phyloP scores from a whole-genome alignment of 2,329 filamentous ascomycete species.

The Talaromyces sp. region DNA sequence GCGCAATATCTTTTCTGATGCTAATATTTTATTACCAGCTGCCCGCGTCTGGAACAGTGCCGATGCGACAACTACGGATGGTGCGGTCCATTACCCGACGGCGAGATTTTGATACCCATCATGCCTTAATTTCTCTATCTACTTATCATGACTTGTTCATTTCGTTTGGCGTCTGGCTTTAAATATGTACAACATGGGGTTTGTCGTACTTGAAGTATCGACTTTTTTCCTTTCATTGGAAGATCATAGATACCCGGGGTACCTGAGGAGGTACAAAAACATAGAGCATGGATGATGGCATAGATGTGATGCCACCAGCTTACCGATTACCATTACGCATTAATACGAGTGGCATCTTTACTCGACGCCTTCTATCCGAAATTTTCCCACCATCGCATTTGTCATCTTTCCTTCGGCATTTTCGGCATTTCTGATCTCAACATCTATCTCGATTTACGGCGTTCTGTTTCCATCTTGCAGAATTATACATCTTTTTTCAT shows the following conservation, averaged over 20 bases:
- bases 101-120: slow-evolving; percentile 21
- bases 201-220: slow-evolving; percentile 3
- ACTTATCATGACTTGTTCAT: background rate
- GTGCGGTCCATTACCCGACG: slow-evolving; percentile 30
- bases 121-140: slow-evolving; percentile 3
- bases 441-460: background rate
- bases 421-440: background rate
- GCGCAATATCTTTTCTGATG: background rate
- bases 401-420: background rate
- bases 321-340: background rate
- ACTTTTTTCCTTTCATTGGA: background rate
- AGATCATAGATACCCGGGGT: background rate
- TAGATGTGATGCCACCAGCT: background rate
- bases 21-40: slow-evolving; percentile 19
- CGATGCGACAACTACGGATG: slow-evolving; percentile 31
- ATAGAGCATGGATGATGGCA: slow-evolving; percentile 6
- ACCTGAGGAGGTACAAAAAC: background rate
- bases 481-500: background rate
- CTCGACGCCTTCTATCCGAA: background rate
- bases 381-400: background rate
- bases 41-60: slow-evolving; percentile 30
- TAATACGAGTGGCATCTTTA: background rate
- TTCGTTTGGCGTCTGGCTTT: slow-evolving; percentile 7
- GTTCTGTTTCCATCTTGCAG: background rate
- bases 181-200: slow-evolving; percentile 7